phyloP scores from a whole-genome alignment of 176 grass and related monocot species.

The Urochloa ruziziensis region DNA sequence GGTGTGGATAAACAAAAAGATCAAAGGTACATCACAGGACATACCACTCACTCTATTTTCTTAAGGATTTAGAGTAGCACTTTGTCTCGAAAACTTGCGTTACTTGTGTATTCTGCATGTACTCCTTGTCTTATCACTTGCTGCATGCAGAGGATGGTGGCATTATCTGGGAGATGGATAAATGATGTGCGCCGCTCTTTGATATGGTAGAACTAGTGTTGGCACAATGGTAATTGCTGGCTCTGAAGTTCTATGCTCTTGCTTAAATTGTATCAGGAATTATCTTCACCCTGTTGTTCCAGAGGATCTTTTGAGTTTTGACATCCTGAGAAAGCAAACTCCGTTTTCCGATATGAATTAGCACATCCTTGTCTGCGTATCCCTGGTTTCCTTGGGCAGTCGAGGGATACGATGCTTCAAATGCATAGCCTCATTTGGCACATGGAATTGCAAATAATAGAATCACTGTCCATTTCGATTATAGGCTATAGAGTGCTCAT shows the following conservation, averaged over 20 bases:
- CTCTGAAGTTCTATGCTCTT: neutral
- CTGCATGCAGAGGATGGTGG: constrained; percentile 72
- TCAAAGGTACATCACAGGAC: constrained; percentile 47
- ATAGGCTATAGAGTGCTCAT: neutral
- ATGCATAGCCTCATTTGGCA: neutral
- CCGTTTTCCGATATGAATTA: neutral
- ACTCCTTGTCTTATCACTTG: constrained; percentile 21
- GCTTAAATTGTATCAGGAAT: neutral
- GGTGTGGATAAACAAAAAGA: too few species aligned
- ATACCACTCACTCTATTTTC: neutral
- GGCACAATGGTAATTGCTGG: neutral
- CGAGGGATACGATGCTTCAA: neutral
- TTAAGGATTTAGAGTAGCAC: neutral
- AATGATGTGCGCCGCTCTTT: too few species aligned
- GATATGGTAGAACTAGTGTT: neutral
- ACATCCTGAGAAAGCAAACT: neutral
- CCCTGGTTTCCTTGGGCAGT: neutral
- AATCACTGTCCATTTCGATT: neutral
- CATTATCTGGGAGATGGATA: constrained; percentile 72
- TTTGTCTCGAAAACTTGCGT: neutral
- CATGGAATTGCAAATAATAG: neutral
- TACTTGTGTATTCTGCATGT: neutral
- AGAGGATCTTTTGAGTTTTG: neutral
- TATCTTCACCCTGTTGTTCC: neutral
- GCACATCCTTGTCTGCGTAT: neutral